A percentile compares a stretch with the other conserved stretches of the same genome.
Evolutionary conservation across 2,329 filamentous ascomycete species (phyloP).

Genomic region (Moelleriella libera): DNA sequence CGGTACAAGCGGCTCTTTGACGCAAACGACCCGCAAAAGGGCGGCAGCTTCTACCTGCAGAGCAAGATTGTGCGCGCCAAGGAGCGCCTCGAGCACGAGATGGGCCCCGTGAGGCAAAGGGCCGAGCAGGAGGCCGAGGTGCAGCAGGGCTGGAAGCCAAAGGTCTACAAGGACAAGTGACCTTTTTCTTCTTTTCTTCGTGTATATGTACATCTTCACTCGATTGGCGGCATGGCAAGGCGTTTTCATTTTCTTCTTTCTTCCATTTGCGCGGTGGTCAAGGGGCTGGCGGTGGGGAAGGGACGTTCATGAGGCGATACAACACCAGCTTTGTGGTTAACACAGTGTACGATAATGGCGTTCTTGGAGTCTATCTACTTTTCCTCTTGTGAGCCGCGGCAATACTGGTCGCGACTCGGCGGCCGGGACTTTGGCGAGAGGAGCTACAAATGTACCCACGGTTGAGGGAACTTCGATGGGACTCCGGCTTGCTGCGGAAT

Average conservation of each 20-base stretch:
- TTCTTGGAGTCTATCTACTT: too few relatives aligned
- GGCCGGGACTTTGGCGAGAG: too few relatives aligned
- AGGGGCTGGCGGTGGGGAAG: too few relatives aligned
- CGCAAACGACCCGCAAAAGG: constrained; percentile 85
- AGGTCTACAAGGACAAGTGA: constrained; percentile 78
- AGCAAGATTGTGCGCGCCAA: constrained; percentile 89
- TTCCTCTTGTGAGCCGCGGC: too few relatives aligned
- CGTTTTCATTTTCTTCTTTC: constrained; percentile 16
- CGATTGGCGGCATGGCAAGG: constrained; percentile 37
- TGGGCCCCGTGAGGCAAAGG: constrained; percentile 57
- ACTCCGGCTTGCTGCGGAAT: too few relatives aligned
- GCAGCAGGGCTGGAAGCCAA: constrained; percentile 83
- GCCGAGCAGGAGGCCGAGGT: constrained; percentile 63
- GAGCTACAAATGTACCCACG: too few relatives aligned
- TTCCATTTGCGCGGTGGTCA: neutral
- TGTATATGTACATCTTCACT: constrained; percentile 36
- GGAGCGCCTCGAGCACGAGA: constrained; percentile 82
- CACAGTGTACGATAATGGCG: too few relatives aligned
- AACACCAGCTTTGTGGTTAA: too few relatives aligned
- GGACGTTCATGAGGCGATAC: too few relatives aligned
- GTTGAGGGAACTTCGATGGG: too few relatives aligned
- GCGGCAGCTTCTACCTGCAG: constrained; percentile 95
- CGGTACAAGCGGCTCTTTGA: constrained; percentile 94
- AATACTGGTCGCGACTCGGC: too few relatives aligned
- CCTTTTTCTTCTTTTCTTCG: constrained; percentile 4